Base-by-base conservation (phyloP, 495 filamentous ascomycete species). In the Rhypophila decipiens region DNA sequence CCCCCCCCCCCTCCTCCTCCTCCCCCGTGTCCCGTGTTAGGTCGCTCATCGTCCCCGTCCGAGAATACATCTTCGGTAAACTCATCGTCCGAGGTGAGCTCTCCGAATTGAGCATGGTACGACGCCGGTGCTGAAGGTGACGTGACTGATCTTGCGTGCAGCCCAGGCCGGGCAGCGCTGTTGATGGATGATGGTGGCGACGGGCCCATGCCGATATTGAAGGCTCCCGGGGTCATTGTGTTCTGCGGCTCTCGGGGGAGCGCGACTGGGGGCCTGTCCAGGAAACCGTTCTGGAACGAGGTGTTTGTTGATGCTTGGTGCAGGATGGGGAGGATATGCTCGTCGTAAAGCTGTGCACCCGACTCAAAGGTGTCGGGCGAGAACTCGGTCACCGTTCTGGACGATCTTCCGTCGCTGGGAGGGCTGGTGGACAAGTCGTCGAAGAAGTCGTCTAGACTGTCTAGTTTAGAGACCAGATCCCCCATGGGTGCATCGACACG, bases 371-470 rank as follows among this genome's bases (percentile, higher is more conserved):
- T 70, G 42, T 75, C 77, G 13, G 70, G 68, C 13, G 77, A 84
- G 41, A 79, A 65, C 71, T 85, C 68, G 48, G 83, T 78, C 49
- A 83, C 79, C 12, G 77, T 80, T 23, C 78, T 76, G n/a, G 84
- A 78, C 13, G 80, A 78, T 1, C 71, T 70, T 5, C 74, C 70
- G 58, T 67, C 78, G 61, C 59, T 79, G 2, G 75, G 71, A 5
- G 79, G 75, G 49, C 67, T 74, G 23, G 73, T 72, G 10, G 69
- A 61, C 46, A 69, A 64, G 47, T 77, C 67, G 47, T 95, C 89
- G 56, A 96, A 96, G 71, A 97, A 97, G 58, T 96, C 90, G 57
- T 98, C 93, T 10, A 98, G 63, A 54, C 87, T 93, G 55, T 96
- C 88, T 0, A 99, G 75, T 59, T 95, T 94, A 57, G 88, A 80